phyloP scores from a whole-genome alignment of 1,284 basidiomycete species.

The Ceratobasidium sp. region DNA sequence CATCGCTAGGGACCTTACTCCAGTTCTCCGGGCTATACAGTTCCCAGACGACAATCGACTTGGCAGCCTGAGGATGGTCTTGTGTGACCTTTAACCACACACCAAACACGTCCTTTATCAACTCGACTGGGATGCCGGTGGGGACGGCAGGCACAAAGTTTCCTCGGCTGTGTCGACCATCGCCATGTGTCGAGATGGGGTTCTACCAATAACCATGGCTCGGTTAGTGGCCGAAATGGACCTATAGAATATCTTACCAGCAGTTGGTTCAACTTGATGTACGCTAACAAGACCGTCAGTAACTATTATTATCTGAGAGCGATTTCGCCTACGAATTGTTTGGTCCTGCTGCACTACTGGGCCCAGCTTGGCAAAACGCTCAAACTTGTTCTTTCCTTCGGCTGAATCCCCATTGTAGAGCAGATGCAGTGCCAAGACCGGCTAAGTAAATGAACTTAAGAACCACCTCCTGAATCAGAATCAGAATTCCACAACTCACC shows the following conservation, averaged over 20 bases:
- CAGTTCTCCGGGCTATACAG: constrained; percentile 34
- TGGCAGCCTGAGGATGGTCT: constrained; percentile 17
- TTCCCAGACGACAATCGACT: constrained; percentile 38
- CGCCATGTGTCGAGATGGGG: not conserved
- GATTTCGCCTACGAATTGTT: not conserved
- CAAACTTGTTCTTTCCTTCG: constrained; percentile 29
- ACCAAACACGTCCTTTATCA: not conserved
- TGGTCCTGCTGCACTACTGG: not conserved
- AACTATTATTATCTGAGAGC: not conserved
- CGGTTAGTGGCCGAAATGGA: not conserved
- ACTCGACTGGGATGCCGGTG: not conserved
- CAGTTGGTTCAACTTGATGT: constrained; percentile 26
- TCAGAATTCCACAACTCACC: not conserved
- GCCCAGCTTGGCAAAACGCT: constrained; percentile 36
- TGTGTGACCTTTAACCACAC: constrained; percentile 7
- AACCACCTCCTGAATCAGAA: not conserved
- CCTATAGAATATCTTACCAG: not conserved
- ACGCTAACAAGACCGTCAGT: not conserved
- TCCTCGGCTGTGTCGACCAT: constrained; percentile 6
- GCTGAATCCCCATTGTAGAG: constrained; percentile 22
- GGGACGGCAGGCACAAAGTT: constrained; percentile 24
- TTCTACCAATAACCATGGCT: not conserved
- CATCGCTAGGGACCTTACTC: constrained; percentile 32
- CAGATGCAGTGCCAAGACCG: constrained; percentile 1
- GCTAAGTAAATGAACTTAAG: not conserved